These are phyloP conservation scores for Fusarium pseudograminearum DNA, from an alignment of 2,329 filamentous ascomycete genomes.

Conservation along the genomic window DNA sequence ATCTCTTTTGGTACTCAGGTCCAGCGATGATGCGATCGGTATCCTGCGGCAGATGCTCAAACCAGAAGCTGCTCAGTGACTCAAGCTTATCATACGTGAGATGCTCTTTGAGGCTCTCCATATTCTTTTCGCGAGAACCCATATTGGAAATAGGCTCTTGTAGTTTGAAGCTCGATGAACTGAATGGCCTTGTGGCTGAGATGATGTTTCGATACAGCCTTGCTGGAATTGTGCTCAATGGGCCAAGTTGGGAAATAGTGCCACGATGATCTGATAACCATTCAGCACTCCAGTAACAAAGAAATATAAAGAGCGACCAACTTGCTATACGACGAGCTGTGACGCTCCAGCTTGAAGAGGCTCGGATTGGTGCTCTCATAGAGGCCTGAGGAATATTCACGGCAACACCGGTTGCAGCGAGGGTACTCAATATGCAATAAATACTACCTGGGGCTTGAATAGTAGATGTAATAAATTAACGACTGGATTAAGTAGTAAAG, in stretches of 20 bases:
- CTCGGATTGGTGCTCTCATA: conserved; percentile 23
- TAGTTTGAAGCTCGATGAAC: conserved; percentile 2
- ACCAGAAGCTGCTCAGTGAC: conserved; percentile 55
- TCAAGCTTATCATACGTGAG: conserved; percentile 50
- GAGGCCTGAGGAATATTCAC: neutral
- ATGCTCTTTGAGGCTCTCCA: conserved; percentile 27
- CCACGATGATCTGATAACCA: conserved; percentile 32
- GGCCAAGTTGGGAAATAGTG: conserved; percentile 13
- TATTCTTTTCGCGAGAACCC: neutral
- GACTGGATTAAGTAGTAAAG: neutral
- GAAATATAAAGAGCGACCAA: conserved; percentile 40
- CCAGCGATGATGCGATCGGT: conserved; percentile 47
- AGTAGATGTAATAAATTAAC: neutral
- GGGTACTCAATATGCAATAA: neutral
- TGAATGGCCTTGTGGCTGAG: conserved; percentile 1
- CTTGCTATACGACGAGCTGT: conserved; percentile 33
- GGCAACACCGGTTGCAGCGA: no score
- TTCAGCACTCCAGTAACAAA: conserved; percentile 39
- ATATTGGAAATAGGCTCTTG: neutral
- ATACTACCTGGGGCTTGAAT: neutral
- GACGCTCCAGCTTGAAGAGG: conserved; percentile 7
- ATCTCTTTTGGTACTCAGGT: conserved; percentile 46
- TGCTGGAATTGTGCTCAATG: conserved; percentile 5
- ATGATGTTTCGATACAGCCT: conserved; percentile 9
- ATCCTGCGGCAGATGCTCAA: conserved; percentile 50